phyloP scores from a whole-genome alignment of 1,284 basidiomycete genomes.

The Malassezia psittaci region DNA sequence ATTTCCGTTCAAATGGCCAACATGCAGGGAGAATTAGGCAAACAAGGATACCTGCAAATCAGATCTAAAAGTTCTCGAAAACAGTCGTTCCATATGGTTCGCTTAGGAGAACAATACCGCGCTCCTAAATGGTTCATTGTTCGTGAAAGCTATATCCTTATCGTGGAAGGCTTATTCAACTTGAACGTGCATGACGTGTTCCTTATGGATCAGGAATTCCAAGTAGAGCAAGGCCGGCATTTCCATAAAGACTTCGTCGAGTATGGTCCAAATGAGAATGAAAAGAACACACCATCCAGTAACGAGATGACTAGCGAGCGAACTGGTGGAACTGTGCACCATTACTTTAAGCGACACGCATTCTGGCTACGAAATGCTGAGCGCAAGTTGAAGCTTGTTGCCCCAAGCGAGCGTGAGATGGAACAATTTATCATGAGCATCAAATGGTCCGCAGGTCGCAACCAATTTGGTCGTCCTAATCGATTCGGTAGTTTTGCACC shows the following conservation, averaged over 20 bases:
- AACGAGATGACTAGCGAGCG: neutral
- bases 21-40: conserved; percentile 64
- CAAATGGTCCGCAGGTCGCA: conserved; percentile 67
- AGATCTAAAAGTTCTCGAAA: conserved; percentile 50
- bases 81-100: conserved; percentile 53
- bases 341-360: conserved; percentile 58
- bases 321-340: conserved; percentile 4
- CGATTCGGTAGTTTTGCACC: conserved; percentile 74
- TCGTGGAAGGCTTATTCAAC: conserved; percentile 68
- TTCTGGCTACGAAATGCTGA: conserved; percentile 91
- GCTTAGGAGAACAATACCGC: conserved; percentile 51
- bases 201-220: conserved; percentile 78
- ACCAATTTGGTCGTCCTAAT: conserved; percentile 70
- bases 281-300: neutral
- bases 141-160: conserved; percentile 81
- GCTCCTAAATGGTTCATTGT: conserved; percentile 84
- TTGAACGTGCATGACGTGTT: conserved; percentile 80
- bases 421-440: conserved; percentile 90
- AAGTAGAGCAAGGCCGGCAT: conserved; percentile 24
- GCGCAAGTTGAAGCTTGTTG: conserved; percentile 72
- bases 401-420: conserved; percentile 89
- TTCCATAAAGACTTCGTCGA: conserved; percentile 1
- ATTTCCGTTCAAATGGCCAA: conserved; percentile 73
- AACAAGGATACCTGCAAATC: conserved; percentile 70
- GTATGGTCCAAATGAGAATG: neutral